Base-by-base conservation (phyloP, 495 filamentous ascomycete species). In the Tuber umbilicatum region DNA sequence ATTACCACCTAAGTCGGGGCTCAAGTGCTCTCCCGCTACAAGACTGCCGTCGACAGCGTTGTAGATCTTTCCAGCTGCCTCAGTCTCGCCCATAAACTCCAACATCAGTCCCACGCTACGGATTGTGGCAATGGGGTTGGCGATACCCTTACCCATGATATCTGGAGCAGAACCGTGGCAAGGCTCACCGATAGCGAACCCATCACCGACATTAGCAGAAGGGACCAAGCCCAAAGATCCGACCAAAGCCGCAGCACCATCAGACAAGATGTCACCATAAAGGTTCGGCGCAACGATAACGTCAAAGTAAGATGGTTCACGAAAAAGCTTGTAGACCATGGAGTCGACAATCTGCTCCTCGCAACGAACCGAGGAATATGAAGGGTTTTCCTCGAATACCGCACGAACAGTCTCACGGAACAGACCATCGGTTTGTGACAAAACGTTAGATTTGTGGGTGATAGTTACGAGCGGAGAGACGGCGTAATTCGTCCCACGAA, bases 271-370 rank as follows among this genome's bases (percentile, higher is more conserved):
- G 83, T 99, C 95, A 77, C 95, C 95, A 86, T 99, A 99, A 40
- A 99, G 88, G 85, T 99, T 99, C 10, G 95, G 95, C 42, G 96
- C 95, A 50, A 99, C 95, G 79, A 99, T 95, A 73, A 99, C 96
- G 83, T 99, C 95, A 89, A 98, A 99, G 79, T 89, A 89, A 76
- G 89, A 88, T 69, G 95, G 95, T 85, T 97, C 92, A 23, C 93
- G 93, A 90, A 98, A 97, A 68, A 99, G 90, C 87, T 98, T 98
- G 89, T 99, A 99, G 60, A 98, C 93, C 95, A 99, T 99, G 55
- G 89, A 92, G 84, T 99, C 95, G 74, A 99, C 94, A 78, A 99
- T 99, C 87, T 99, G 95, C 87, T 99, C 95, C 83, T 99, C 96
- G 70, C 97, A 88, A 39, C 85, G 85, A 42, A 98, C 86, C 43